Percentiles rank a stretch among this genome's conserved stretches.
Evolutionary conservation across 2,329 filamentous ascomycete genomes (phyloP).

Genomic region (Pestalotiopsis fici): DNA sequence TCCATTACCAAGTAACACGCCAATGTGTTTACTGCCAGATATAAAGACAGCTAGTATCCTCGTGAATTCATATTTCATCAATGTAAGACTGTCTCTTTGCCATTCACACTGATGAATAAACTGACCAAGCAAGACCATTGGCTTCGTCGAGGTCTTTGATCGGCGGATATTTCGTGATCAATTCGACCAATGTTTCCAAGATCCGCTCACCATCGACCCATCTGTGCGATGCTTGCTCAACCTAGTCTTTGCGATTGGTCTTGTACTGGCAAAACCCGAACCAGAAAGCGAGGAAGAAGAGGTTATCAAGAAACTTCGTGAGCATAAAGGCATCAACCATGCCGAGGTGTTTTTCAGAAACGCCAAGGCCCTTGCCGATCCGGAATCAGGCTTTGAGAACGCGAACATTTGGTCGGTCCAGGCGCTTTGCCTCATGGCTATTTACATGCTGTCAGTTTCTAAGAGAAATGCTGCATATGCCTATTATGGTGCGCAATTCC

Average conservation of each 20-base stretch:
- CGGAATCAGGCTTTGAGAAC: conserved; percentile 55
- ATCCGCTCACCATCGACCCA: conserved; percentile 50
- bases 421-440: conserved; percentile 61
- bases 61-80: conserved; percentile 61
- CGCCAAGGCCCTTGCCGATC: conserved; percentile 53
- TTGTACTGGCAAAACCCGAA: conserved; percentile 57
- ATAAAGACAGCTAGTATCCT: conserved; percentile 54
- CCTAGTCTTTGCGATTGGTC: conserved; percentile 63
- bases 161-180: conserved; percentile 47
- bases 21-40: conserved; percentile 57
- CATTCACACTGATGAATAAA: not conserved
- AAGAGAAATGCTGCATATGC: conserved; percentile 65
- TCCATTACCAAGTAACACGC: conserved; percentile 43
- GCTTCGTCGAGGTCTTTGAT: conserved; percentile 62
- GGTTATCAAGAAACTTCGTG: conserved; percentile 52
- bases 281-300: conserved; percentile 48
- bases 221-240: conserved; percentile 61
- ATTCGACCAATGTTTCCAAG: conserved; percentile 54
- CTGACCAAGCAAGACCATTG: conserved; percentile 49
- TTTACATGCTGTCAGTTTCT: conserved; percentile 64
- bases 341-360: conserved; percentile 65
- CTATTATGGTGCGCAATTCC: conserved; percentile 50
- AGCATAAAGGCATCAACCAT: conserved; percentile 44
- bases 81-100: conserved; percentile 40
- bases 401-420: conserved; percentile 67